Evolutionary conservation across 1,139 yeast genomes (phyloP).

Genomic region (Nadsonia commutata): DNA sequence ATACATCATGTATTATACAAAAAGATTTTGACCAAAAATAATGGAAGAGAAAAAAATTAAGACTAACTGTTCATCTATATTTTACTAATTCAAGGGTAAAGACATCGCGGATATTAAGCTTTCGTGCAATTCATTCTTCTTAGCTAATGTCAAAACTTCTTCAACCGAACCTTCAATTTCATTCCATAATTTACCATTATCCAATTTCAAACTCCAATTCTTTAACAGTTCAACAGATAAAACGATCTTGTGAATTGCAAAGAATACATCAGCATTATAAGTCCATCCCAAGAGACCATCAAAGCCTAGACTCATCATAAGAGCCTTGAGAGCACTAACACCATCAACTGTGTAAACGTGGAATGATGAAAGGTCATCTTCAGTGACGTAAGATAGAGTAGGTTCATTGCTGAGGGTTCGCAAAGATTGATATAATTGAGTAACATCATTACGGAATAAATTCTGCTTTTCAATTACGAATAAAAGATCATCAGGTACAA

Average conservation of each 20-base stretch:
- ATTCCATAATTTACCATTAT: not conserved
- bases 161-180: not conserved
- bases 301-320: conserved; percentile 8
- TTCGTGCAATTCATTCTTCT: conserved; percentile 4
- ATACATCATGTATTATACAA: conserved; percentile 1
- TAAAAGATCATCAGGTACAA: conserved; percentile 20
- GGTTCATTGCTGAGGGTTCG: not conserved
- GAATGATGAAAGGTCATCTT: conserved; percentile 1
- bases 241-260: conserved; percentile 8
- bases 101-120: not conserved
- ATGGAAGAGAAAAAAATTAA: not conserved
- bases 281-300: conserved; percentile 29
- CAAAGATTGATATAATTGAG: conserved; percentile 4
- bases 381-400: not conserved
- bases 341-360: conserved; percentile 9
- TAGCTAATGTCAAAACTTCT: not conserved
- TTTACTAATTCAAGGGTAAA: not conserved
- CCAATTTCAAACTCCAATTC: conserved; percentile 1
- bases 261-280: conserved; percentile 10
- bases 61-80: no score
- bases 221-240: conserved; percentile 3
- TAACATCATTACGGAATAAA: conserved; percentile 28
- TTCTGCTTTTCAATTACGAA: conserved; percentile 40
- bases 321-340: conserved; percentile 6
- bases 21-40: not conserved